A percentile compares a stretch with the other conserved stretches of the same genome.
These are phyloP conservation scores for Rhizophagus prolifer DNA, from an alignment of 192 early-diverging fungal genomes.

Conservation along the genomic window DNA sequence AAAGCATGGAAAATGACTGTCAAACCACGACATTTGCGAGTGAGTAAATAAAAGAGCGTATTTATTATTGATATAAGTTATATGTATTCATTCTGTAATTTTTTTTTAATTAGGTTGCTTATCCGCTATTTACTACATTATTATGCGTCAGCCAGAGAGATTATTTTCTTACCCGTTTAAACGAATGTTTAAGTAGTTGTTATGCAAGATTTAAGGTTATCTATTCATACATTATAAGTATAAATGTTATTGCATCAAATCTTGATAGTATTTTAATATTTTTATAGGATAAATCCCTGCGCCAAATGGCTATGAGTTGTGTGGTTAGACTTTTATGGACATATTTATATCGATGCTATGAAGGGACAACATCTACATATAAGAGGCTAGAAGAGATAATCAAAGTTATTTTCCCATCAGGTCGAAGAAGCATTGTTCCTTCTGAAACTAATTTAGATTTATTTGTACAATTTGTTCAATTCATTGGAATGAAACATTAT, in stretches of 20 bases:
- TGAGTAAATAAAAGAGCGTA: neutral
- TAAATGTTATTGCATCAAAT: neutral
- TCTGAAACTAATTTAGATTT: conserved; percentile 65
- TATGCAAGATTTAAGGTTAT: conserved; percentile 60
- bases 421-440: conserved; percentile 55
- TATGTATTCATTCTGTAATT: neutral
- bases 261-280: neutral
- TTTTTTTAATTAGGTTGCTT: conserved; percentile 56
- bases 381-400: conserved; percentile 58
- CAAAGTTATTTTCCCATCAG: conserved; percentile 64
- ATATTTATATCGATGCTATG: conserved; percentile 87
- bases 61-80: neutral
- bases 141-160: conserved; percentile 89
- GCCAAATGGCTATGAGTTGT: conserved; percentile 75
- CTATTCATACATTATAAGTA: neutral
- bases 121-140: conserved; percentile 83
- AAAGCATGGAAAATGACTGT: conserved; percentile 87
- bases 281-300: conserved; percentile 65
- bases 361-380: conserved; percentile 53
- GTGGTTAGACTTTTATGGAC: conserved; percentile 88
- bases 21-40: conserved; percentile 72
- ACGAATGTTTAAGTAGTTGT: conserved; percentile 64
- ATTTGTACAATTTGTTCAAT: conserved; percentile 73
- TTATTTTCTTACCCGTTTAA: conserved; percentile 83
- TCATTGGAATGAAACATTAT: conserved; percentile 56